Conservation (phyloP, 306 rosid species). For the Cicer cuneatum region DNA sequence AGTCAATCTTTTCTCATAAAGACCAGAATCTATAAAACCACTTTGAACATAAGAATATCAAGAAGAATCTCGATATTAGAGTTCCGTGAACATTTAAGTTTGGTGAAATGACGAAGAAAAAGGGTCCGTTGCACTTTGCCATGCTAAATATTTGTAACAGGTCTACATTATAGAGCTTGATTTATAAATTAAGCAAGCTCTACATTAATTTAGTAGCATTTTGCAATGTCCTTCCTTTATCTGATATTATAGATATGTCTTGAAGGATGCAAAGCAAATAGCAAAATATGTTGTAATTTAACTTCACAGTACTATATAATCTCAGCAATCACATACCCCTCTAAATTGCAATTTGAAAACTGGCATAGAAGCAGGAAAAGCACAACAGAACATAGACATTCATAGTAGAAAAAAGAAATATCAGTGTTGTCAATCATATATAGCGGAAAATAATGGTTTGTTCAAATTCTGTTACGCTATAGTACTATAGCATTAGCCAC, state of each 20-base stretch:
- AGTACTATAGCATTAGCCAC: too few relatives aligned
- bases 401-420: slow-evolving; percentile 1
- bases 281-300: background rate
- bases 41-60: background rate
- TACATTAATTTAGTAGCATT: slow-evolving; percentile 27
- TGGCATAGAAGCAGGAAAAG: slow-evolving; percentile 17
- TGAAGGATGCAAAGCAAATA: slow-evolving; percentile 3
- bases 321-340: slow-evolving; percentile 22
- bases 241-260: slow-evolving; percentile 8
- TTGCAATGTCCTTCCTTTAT: slow-evolving; percentile 12
- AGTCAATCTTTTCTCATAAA: slow-evolving; percentile 18
- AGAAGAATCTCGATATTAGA: slow-evolving; percentile 14
- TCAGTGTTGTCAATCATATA: too few relatives aligned
- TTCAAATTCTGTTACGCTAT: too few relatives aligned
- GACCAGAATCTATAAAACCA: slow-evolving; percentile 22
- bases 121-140: slow-evolving; percentile 6
- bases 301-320: slow-evolving; percentile 2
- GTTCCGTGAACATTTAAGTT: slow-evolving; percentile 11
- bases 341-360: slow-evolving; percentile 19
- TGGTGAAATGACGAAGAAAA: slow-evolving; percentile 8
- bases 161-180: background rate
- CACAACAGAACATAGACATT: background rate
- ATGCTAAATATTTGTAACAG: background rate
- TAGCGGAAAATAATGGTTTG: too few relatives aligned
- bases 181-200: slow-evolving; percentile 9